Conservation (phyloP, 495 filamentous ascomycete species). For the Lepidopterella palustris region DNA sequence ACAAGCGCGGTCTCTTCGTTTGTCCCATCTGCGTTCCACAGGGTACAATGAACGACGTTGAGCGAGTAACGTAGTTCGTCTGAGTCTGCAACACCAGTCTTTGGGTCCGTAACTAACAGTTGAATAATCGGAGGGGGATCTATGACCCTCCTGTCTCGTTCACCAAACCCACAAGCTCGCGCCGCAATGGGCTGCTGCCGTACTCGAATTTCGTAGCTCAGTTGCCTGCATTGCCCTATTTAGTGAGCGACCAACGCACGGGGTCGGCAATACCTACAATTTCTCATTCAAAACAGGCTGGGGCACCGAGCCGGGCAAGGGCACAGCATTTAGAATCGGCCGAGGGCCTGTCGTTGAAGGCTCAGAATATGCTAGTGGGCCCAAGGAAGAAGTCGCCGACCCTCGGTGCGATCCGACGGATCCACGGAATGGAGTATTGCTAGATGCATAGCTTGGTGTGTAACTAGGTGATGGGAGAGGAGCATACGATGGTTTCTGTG, state of each 20-base stretch:
- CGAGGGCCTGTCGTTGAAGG: slow-evolving; percentile 19
- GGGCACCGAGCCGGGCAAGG: slow-evolving; percentile 24
- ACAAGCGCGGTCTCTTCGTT: slow-evolving; percentile 51
- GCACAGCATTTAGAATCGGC: slow-evolving; percentile 14
- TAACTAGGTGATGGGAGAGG: slow-evolving; percentile 31
- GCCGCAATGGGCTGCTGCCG: slow-evolving; percentile 89
- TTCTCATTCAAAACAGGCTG: slow-evolving; percentile 27
- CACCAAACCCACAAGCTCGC: slow-evolving; percentile 88
- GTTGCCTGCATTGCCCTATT: slow-evolving; percentile 22
- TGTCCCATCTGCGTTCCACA: slow-evolving; percentile 56
- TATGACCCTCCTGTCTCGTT: slow-evolving; percentile 85
- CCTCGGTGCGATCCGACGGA: slow-evolving; percentile 23
- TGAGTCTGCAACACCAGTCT: slow-evolving; percentile 47
- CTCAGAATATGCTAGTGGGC: slow-evolving; percentile 22
- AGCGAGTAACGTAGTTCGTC: slow-evolving; percentile 65
- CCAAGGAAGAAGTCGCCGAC: slow-evolving; percentile 20
- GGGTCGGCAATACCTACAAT: slow-evolving; percentile 19
- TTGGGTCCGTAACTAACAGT: slow-evolving; percentile 63
- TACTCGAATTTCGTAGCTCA: slow-evolving; percentile 51
- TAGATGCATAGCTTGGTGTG: slow-evolving; percentile 30
- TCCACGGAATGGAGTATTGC: slow-evolving; percentile 27
- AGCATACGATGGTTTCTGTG: slow-evolving; percentile 25
- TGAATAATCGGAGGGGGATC: slow-evolving; percentile 95
- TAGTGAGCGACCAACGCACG: slow-evolving; percentile 5
- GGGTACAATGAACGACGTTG: slow-evolving; percentile 77